Evolutionary conservation across 306 rosid genomes (phyloP).

Genomic region (Acacia melanoxylon): DNA sequence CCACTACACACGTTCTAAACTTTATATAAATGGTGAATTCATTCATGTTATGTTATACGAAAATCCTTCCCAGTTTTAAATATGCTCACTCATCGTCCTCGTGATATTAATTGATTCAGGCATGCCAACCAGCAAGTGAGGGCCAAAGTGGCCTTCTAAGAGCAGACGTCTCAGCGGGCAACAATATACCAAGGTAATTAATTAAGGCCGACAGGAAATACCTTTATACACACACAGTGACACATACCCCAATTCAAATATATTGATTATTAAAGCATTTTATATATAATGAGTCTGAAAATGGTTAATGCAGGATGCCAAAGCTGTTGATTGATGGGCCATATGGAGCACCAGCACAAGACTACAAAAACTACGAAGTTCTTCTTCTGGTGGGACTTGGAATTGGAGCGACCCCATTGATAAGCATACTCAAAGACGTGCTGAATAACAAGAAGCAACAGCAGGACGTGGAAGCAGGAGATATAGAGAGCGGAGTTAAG

Average conservation of each 20-base stretch:
- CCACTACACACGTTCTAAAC: neutral
- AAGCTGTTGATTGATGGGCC: conserved; percentile 75
- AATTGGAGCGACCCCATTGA: conserved; percentile 85
- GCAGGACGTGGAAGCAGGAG: conserved; percentile 49
- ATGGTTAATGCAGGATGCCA: conserved; percentile 61
- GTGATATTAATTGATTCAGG: conserved; percentile 40
- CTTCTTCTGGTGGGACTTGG: conserved; percentile 87
- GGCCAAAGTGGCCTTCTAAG: conserved; percentile 76
- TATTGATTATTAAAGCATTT: neutral
- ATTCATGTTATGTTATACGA: neutral
- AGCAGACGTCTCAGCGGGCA: conserved; percentile 61
- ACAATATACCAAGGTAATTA: conserved; percentile 54
- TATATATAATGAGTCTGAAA: neutral
- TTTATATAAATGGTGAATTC: neutral
- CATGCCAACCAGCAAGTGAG: conserved; percentile 71
- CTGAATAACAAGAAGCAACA: conserved; percentile 73
- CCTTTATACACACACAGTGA: neutral
- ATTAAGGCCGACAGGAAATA: neutral
- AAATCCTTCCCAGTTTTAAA: conserved; percentile 9
- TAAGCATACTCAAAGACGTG: conserved; percentile 84
- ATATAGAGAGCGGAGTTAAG: conserved; percentile 27
- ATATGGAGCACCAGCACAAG: conserved; percentile 93
- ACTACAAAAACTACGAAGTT: conserved; percentile 82
- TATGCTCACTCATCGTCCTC: neutral
- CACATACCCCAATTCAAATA: neutral